Conservation (phyloP, 2,329 filamentous ascomycete species). For the Talaromyces piceae region DNA sequence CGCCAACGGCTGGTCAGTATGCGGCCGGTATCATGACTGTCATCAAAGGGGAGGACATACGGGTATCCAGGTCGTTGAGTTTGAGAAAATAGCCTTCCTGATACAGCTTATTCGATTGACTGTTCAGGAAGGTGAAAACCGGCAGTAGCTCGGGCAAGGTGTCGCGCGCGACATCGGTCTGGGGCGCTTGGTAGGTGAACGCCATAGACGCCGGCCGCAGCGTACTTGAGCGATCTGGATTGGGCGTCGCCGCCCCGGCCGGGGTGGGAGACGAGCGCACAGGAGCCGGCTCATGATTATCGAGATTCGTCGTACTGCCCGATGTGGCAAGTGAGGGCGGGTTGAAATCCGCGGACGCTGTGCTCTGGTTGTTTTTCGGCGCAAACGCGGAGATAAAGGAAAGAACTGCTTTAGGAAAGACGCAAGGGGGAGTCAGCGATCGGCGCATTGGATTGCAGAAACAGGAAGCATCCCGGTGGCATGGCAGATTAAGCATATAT, state of each 20-base stretch:
- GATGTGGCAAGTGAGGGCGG: slow-evolving; percentile 23
- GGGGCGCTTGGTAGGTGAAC: slow-evolving; percentile 73
- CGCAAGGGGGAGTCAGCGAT: slow-evolving; percentile 72
- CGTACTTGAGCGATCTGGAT: slow-evolving; percentile 46
- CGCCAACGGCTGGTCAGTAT: background rate
- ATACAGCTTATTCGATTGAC: slow-evolving; percentile 92
- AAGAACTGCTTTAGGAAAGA: slow-evolving; percentile 70
- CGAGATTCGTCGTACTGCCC: slow-evolving; percentile 6
- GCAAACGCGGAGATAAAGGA: slow-evolving; percentile 69
- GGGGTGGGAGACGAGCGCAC: background rate
- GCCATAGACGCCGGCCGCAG: slow-evolving; percentile 73
- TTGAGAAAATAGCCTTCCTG: slow-evolving; percentile 98
- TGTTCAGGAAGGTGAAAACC: slow-evolving; percentile 90
- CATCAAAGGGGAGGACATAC: slow-evolving; percentile 49
- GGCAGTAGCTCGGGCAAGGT: slow-evolving; percentile 89
- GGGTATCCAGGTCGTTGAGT: slow-evolving; percentile 84
- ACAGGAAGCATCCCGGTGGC: slow-evolving; percentile 34
- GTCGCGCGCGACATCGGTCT: slow-evolving; percentile 78
- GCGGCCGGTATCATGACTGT: background rate
- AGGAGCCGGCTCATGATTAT: slow-evolving; percentile 2
- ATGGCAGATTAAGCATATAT: too few species aligned
- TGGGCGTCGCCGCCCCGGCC: slow-evolving; percentile 10
- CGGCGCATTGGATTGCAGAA: slow-evolving; percentile 49
- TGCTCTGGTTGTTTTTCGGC: slow-evolving; percentile 32
- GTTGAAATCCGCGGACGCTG: slow-evolving; percentile 19